Base-by-base conservation (phyloP, 257 asterid genomes). In the Jaltomata sinuosa region DNA sequence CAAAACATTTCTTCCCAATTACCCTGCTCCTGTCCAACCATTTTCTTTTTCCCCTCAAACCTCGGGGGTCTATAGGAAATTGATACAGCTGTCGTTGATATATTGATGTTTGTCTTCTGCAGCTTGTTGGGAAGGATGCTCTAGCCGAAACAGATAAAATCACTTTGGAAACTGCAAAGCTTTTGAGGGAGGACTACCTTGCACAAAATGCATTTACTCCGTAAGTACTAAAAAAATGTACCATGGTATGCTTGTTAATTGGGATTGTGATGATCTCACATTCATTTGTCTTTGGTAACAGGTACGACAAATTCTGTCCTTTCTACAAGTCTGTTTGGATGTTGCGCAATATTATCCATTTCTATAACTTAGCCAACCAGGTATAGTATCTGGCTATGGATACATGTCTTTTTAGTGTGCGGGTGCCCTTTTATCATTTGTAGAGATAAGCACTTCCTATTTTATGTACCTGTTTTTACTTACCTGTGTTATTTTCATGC, bases 111-210 rank as follows among this genome's bases (percentile, higher is more conserved):
- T 88, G 50, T 59, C 80, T 87, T 57, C 83, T 89, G 90, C 94
- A 96, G 99, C 95, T 96, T 11, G 99, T 96, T 14, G 99, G 99
- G 47, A 96, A 96, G 91, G 99, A 96, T 89, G 99, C 99, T 87
- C 84, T 96, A 53, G 99, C 99, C 8, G 98, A 96, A 88, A 85
- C 98, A 59, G 99, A 96, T 91, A 96, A 96, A 88, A 94, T 96
- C 87, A 93, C 94, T 38, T 89, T 96, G 87, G 99, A 96, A 90
- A 96, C 99, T 71, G 98, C 99, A 16, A 96, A 96, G 89, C 99
- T 96, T 79, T 89, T 96, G 95, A 94, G 99, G 89, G 99, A 96
- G 91, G 98, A 96, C 90, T 94, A 96, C 89, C 98, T 96, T 50
- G 98, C 99, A 52, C 99, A 96, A 90, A 96, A 94, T 90, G 99